phyloP scores from a whole-genome alignment of 2,329 filamentous ascomycete genomes.

The Penicillium sp. region DNA sequence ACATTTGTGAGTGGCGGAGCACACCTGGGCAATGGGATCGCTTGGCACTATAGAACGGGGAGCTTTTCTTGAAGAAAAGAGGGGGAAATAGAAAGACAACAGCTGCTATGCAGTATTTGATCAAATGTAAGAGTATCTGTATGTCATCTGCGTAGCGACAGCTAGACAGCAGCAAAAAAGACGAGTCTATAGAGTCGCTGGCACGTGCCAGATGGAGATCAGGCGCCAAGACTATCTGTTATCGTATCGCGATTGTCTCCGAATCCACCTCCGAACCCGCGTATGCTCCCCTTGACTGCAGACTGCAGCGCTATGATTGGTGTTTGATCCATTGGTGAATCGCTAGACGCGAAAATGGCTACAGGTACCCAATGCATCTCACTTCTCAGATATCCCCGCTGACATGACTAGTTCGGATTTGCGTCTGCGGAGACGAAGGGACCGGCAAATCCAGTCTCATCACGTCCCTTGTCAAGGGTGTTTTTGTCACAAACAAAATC shows the following conservation, averaged over 20 bases:
- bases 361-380: slow-evolving; percentile 1
- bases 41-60: neutral
- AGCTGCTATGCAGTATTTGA: neutral
- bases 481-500: slow-evolving; percentile 94
- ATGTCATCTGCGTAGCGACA: neutral
- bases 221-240: slow-evolving; percentile 8
- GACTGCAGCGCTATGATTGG: neutral
- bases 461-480: slow-evolving; percentile 93
- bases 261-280: neutral
- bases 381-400: neutral
- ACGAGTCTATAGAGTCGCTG: too few relatives aligned
- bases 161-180: too few relatives aligned
- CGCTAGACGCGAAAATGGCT: slow-evolving; percentile 10
- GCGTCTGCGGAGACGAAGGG: slow-evolving; percentile 93
- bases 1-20: slow-evolving; percentile 1
- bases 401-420: slow-evolving; percentile 71
- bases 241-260: slow-evolving; percentile 8
- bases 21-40: neutral
- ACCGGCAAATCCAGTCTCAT: slow-evolving; percentile 94
- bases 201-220: neutral
- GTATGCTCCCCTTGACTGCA: neutral
- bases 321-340: slow-evolving; percentile 1
- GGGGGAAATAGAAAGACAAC: too few relatives aligned
- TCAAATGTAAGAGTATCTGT: neutral
- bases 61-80: neutral